A percentile compares a stretch with the other conserved stretches of the same genome.
Conservation (phyloP, 2,329 filamentous ascomycete species). For the Coniochaeta sp. region DNA sequence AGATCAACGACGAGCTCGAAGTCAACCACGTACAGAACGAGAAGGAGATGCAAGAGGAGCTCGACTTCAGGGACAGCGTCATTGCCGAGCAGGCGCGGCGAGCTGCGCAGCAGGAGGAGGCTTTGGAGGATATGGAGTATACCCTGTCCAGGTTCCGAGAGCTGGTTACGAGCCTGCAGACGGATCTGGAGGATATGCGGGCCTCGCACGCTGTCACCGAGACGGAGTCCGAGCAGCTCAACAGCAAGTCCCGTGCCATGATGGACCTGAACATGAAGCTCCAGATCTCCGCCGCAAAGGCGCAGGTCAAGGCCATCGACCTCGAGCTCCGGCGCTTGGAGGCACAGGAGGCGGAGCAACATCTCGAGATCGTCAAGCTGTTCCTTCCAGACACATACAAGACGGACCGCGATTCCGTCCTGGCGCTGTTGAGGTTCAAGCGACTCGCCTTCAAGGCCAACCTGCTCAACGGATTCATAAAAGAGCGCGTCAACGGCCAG, state of each 20-base stretch:
- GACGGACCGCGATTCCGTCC: slow-evolving; percentile 74
- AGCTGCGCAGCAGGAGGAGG: slow-evolving; percentile 67
- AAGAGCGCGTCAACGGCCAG: slow-evolving; percentile 66
- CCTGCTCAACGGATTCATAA: slow-evolving; percentile 69
- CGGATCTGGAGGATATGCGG: slow-evolving; percentile 83
- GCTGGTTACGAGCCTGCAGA: slow-evolving; percentile 77
- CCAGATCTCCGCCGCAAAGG: slow-evolving; percentile 81
- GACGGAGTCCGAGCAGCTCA: slow-evolving; percentile 84
- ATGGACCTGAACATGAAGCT: slow-evolving; percentile 95
- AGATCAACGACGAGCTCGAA: slow-evolving; percentile 91
- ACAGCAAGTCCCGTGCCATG: slow-evolving; percentile 82
- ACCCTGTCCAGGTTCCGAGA: slow-evolving; percentile 84
- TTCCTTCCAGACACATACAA: slow-evolving; percentile 84
- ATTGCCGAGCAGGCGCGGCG: slow-evolving; percentile 75
- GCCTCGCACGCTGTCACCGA: slow-evolving; percentile 90
- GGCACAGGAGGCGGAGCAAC: slow-evolving; percentile 80
- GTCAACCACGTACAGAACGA: slow-evolving; percentile 88
- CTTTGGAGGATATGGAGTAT: slow-evolving; percentile 82
- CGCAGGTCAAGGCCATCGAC: slow-evolving; percentile 90
- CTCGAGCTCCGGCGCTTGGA: slow-evolving; percentile 80
- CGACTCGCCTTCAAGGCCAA: slow-evolving; percentile 82
- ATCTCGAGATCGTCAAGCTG: slow-evolving; percentile 79
- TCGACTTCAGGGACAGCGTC: slow-evolving; percentile 79
- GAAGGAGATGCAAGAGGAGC: slow-evolving; percentile 88
- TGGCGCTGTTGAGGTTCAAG: slow-evolving; percentile 81